Conservation (phyloP, 2,329 filamentous ascomycete genomes). For the Ceratocystis harringtonii region DNA sequence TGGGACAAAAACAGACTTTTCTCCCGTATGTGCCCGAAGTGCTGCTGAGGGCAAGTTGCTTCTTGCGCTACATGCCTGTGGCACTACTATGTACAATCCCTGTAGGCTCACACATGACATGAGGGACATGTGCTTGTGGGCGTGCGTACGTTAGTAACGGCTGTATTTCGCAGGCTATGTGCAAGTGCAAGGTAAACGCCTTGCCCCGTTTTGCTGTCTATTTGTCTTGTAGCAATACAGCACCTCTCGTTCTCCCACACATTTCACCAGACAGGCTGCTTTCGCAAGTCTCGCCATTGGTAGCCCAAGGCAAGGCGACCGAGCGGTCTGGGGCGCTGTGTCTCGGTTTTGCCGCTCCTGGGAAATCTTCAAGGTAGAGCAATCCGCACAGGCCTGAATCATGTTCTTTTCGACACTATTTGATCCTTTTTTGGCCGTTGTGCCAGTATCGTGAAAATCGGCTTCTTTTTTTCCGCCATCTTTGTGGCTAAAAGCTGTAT, state of each 20-base stretch:
- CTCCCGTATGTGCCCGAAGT: too few relatives aligned
- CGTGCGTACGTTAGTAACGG: neutral
- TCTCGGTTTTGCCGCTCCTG: neutral
- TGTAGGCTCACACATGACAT: neutral
- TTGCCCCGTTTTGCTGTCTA: neutral
- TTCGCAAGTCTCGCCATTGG: neutral
- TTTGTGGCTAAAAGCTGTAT: too few relatives aligned
- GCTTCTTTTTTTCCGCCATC: neutral
- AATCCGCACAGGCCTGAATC: slow-evolving; percentile 15
- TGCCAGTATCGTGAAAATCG: neutral
- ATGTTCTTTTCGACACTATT: slow-evolving; percentile 25
- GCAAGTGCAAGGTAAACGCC: too few relatives aligned
- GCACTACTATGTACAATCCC: too few relatives aligned
- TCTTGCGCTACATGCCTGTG: too few relatives aligned
- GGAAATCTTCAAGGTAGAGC: neutral
- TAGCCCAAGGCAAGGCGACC: slow-evolving; percentile 18
- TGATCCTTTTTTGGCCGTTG: neutral
- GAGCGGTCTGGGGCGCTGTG: slow-evolving; percentile 9
- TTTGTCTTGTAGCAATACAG: neutral
- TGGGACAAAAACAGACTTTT: too few relatives aligned
- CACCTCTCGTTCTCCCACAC: neutral
- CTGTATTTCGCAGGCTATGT: too few relatives aligned
- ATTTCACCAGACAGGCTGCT: neutral
- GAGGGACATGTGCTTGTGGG: neutral
- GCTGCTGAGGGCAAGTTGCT: too few relatives aligned